Conservation (phyloP, 805 yeast genomes). For the Spathaspora passalidarum region DNA sequence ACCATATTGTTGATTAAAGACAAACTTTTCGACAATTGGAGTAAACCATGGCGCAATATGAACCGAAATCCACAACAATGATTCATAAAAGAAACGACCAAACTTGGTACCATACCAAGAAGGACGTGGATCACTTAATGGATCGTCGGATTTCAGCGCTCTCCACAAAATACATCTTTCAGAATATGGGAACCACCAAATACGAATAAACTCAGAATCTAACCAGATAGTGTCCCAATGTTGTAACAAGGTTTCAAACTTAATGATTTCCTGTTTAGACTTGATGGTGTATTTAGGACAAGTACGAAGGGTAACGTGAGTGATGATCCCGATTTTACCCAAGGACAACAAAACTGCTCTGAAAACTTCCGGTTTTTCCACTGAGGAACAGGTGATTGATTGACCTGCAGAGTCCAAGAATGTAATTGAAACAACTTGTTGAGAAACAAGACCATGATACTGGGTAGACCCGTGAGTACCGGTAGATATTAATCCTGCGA, state of each 20-base stretch:
- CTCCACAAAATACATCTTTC: constrained; percentile 87
- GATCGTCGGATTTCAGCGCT: constrained; percentile 71
- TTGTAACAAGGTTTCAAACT: constrained; percentile 66
- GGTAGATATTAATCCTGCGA: constrained; percentile 94
- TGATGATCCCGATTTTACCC: constrained; percentile 90
- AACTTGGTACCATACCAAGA: constrained; percentile 84
- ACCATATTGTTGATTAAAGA: constrained; percentile 83
- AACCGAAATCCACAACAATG: constrained; percentile 75
- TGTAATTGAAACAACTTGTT: constrained; percentile 78
- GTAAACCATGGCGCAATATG: constrained; percentile 71
- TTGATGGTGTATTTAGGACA: constrained; percentile 81
- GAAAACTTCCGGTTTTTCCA: constrained; percentile 63
- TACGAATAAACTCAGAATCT: constrained; percentile 83
- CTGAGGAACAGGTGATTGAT: constrained; percentile 60
- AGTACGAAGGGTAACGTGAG: constrained; percentile 77
- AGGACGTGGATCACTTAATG: constrained; percentile 58
- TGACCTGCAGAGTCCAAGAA: constrained; percentile 77
- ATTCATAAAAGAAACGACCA: constrained; percentile 79
- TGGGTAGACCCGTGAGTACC: constrained; percentile 97
- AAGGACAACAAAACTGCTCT: constrained; percentile 80
- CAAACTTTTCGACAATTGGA: constrained; percentile 80
- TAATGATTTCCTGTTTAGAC: constrained; percentile 77
- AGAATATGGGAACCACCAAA: constrained; percentile 98
- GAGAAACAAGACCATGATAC: constrained; percentile 85
- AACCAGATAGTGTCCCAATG: constrained; percentile 84